These are phyloP conservation scores for Lachnellula occidentalis DNA, from an alignment of 2,329 filamentous ascomycete species.

Conservation along the genomic window DNA sequence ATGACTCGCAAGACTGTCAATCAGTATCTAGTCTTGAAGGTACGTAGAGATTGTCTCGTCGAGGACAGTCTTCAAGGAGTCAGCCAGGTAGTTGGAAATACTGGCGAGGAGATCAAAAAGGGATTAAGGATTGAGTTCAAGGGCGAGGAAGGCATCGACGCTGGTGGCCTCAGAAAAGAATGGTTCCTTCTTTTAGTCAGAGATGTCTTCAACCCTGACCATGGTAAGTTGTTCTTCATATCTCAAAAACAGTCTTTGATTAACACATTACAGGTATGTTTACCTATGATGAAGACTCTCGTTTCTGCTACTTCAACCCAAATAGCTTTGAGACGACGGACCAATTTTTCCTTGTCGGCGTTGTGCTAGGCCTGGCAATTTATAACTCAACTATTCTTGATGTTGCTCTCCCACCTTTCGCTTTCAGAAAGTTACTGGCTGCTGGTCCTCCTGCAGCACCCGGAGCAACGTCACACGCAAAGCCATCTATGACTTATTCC, in stretches of 20 bases:
- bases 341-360: slow-evolving; percentile 85
- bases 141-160: slow-evolving; percentile 88
- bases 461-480: slow-evolving; percentile 50
- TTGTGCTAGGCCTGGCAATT: slow-evolving; percentile 81
- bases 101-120: slow-evolving; percentile 84
- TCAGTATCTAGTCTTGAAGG: slow-evolving; percentile 70
- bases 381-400: slow-evolving; percentile 94
- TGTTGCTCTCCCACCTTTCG: slow-evolving; percentile 80
- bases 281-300: slow-evolving; percentile 83
- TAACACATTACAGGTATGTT: slow-evolving; percentile 64
- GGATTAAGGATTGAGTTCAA: slow-evolving; percentile 78
- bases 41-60: slow-evolving; percentile 79
- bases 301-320: slow-evolving; percentile 90
- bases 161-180: slow-evolving; percentile 83
- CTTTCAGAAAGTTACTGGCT: slow-evolving; percentile 80
- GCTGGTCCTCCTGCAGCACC: slow-evolving; percentile 60
- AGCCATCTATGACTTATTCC: slow-evolving; percentile 63
- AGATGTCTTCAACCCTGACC: slow-evolving; percentile 85
- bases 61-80: slow-evolving; percentile 83
- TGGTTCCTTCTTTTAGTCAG: slow-evolving; percentile 87
- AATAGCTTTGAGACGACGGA: slow-evolving; percentile 85
- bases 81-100: slow-evolving; percentile 75
- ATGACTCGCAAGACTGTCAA: slow-evolving; percentile 67
- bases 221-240: slow-evolving; percentile 52
- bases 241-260: not conserved